These are phyloP conservation scores for Stygiomarasmius scandens DNA, from an alignment of 1,284 basidiomycete species.

Conservation along the genomic window DNA sequence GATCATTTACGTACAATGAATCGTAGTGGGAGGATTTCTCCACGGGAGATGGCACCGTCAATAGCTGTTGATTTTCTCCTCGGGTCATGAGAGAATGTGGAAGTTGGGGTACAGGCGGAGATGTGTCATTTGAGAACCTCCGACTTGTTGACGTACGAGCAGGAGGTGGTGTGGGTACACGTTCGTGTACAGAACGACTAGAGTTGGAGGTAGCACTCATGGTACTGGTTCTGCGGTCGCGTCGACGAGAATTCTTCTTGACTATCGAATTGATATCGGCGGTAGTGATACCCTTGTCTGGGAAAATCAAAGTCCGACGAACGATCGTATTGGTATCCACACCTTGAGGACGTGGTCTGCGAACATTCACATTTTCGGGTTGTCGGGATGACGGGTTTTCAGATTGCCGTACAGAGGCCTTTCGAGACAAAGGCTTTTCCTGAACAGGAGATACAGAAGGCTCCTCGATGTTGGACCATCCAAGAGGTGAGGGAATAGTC, in stretches of 20 bases:
- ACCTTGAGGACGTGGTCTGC: slow-evolving; percentile 43
- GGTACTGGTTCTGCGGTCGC: slow-evolving; percentile 62
- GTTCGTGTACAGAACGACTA: slow-evolving; percentile 72
- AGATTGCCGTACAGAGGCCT: slow-evolving; percentile 35
- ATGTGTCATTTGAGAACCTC: slow-evolving; percentile 62
- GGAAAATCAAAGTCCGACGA: slow-evolving; percentile 76
- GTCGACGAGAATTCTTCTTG: slow-evolving; percentile 61
- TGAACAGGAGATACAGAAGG: slow-evolving; percentile 17
- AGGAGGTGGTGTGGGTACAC: slow-evolving; percentile 80
- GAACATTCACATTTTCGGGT: slow-evolving; percentile 38
- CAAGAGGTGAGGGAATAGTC: slow-evolving; percentile 30
- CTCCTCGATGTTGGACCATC: slow-evolving; percentile 39
- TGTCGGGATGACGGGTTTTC: slow-evolving; percentile 37
- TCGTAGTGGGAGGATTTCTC: slow-evolving; percentile 75
- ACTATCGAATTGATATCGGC: slow-evolving; percentile 55
- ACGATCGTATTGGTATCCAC: slow-evolving; percentile 56
- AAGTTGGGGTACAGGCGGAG: slow-evolving; percentile 73
- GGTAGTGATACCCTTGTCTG: slow-evolving; percentile 61
- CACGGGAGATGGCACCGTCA: slow-evolving; percentile 40
- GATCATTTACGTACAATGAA: slow-evolving; percentile 60
- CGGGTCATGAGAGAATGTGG: slow-evolving; percentile 53
- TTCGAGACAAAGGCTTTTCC: slow-evolving; percentile 32
- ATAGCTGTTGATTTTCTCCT: slow-evolving; percentile 42
- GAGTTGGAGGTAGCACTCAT: slow-evolving; percentile 60
- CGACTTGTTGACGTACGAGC: slow-evolving; percentile 55